Evolutionary conservation across 73 alveolate genomes (phyloP), one percentile per base, ranked within the genome.

Genomic region (Paramecium sonneborni): DNA sequence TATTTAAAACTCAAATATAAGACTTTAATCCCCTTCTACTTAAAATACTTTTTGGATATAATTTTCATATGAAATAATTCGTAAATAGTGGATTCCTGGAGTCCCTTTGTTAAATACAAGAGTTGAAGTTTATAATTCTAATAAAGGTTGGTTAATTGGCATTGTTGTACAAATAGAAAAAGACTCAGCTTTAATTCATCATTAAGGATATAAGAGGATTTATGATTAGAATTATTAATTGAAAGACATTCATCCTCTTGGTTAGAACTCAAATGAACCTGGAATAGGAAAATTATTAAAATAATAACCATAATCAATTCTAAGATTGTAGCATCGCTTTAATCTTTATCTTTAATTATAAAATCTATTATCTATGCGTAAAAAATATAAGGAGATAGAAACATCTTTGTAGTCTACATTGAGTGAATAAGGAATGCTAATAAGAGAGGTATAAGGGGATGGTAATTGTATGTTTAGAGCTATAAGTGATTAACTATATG

Each of bases 391-490:
- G 74, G 90, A 79, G 21, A 79, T 79, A 76, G 90, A 79, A 79
- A 44, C 55, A 44, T 43, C 90, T 3, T 18, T 79, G 10, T 6
- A 44, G 15, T 30, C 69, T 41, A 35, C 18, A 7, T 79, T 79
- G 28, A 20, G 74, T 24, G 90, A 79, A 23, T 79, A 43, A 24
- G 72, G 72, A 23, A 79, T 79, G 90, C 15, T 38, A 6, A 70
- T 88, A 3, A 88, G 76, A 44, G 90, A 69, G 11, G 97, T 96
- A 3, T 96, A 89, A 62, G 98, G 99, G 1, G 99, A 98, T 95
- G 99, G 99, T 18, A 98, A 98, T 93, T 98, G 99, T 84, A 96
- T 98, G 92, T 98, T 98, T 87, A 87, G 99, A 82, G 97, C 99
- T 24, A 93, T 98, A 15, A 93, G 98, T 41, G 99, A 98, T 91